Conservation (phyloP, 1,284 basidiomycete species). For the Ganoderma meredithae region DNA sequence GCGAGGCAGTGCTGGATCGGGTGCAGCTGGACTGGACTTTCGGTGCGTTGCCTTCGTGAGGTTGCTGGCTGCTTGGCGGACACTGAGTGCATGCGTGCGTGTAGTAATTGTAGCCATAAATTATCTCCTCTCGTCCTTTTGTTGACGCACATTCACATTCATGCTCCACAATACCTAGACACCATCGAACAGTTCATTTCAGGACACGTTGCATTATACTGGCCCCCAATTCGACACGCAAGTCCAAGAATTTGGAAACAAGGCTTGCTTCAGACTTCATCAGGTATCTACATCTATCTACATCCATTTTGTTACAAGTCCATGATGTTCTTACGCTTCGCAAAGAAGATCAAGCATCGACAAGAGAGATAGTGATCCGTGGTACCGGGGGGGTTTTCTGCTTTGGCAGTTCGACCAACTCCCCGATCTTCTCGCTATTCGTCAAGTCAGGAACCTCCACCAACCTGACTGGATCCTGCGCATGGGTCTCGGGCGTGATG, state of each 20-base stretch:
- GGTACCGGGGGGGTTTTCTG: background rate
- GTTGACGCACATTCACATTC: constrained; percentile 6
- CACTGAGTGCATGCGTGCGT: background rate
- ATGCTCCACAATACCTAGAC: constrained; percentile 21
- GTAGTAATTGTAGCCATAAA: constrained; percentile 32
- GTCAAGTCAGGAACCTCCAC: constrained; percentile 29
- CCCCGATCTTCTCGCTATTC: constrained; percentile 26
- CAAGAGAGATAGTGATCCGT: background rate
- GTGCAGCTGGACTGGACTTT: constrained; percentile 27
- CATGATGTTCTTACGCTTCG: background rate
- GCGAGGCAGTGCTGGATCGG: background rate
- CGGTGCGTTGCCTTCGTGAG: constrained; percentile 11
- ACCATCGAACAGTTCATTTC: constrained; percentile 4
- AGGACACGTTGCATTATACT: background rate
- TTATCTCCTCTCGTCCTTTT: constrained; percentile 24
- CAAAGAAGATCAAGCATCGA: background rate
- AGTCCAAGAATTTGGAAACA: background rate
- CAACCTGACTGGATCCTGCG: constrained; percentile 26
- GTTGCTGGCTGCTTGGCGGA: background rate
- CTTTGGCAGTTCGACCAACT: background rate
- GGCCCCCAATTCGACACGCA: background rate
- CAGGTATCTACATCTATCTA: background rate
- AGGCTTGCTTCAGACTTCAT: background rate
- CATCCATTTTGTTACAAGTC: background rate
- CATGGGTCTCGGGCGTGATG: constrained; percentile 30